Conservation (phyloP, 345 rosid genomes). For the Lenwebbia sp. region DNA sequence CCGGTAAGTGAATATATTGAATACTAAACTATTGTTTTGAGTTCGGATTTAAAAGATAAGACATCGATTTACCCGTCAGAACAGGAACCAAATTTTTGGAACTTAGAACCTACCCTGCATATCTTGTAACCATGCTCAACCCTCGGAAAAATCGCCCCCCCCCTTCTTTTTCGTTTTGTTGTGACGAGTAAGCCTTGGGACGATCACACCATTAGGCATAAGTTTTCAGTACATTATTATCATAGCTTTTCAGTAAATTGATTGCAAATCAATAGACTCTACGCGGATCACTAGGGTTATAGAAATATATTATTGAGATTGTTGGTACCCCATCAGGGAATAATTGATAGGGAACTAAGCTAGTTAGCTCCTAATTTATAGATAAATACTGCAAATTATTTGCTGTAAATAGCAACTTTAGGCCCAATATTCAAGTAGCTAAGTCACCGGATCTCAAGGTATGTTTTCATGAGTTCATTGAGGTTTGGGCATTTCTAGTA, state of each 20-base stretch:
- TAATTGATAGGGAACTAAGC: not conserved
- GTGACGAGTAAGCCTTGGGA: not conserved
- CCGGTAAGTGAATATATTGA: not conserved
- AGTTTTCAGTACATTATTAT: not conserved
- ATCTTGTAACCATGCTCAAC: no score
- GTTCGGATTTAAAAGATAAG: not conserved
- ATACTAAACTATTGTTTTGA: not conserved
- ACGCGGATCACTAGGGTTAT: not conserved
- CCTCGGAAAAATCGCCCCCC: not conserved
- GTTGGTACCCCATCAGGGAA: not conserved
- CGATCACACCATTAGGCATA: not conserved
- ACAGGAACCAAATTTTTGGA: no score
- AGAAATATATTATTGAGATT: not conserved
- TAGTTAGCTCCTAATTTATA: not conserved
- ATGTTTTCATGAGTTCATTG: not conserved
- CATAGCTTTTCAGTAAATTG: not conserved
- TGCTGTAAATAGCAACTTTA: not conserved
- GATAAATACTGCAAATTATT: not conserved
- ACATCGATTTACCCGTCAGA: not conserved
- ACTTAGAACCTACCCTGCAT: no score
- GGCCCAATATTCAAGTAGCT: not conserved
- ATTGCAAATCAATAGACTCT: not conserved
- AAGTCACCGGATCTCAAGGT: not conserved
- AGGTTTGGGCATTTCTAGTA: not conserved
- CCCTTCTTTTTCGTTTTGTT: not conserved